A percentile compares a stretch with the other conserved stretches of the same genome.
These are phyloP conservation scores for Cerioporus squamosus DNA, from an alignment of 1,284 basidiomycete genomes.

Conservation along the genomic window DNA sequence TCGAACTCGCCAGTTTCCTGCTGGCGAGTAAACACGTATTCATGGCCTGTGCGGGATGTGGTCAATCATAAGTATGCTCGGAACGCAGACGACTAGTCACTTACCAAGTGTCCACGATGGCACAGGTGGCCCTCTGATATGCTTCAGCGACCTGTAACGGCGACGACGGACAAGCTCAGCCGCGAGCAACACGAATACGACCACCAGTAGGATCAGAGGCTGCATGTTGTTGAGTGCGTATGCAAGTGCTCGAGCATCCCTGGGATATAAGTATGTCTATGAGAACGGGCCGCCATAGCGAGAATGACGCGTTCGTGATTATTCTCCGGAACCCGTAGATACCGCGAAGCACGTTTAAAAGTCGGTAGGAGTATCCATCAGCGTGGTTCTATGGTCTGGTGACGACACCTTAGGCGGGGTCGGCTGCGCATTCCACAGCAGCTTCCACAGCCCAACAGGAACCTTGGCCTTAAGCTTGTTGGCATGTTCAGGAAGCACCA, in stretches of 20 bases:
- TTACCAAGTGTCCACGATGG: slow-evolving; percentile 8
- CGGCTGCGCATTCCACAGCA: not conserved
- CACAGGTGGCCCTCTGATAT: slow-evolving; percentile 14
- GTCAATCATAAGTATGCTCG: not conserved
- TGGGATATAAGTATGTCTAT: not conserved
- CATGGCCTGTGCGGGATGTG: slow-evolving; percentile 25
- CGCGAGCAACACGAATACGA: not conserved
- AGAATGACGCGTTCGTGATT: not conserved
- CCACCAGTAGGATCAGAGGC: not conserved
- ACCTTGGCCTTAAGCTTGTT: too few species aligned
- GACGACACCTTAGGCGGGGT: not conserved
- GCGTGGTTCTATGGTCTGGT: not conserved
- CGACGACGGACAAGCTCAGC: not conserved
- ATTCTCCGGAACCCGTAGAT: not conserved
- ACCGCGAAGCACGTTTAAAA: not conserved
- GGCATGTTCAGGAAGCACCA: too few species aligned
- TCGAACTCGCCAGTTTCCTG: slow-evolving; percentile 36
- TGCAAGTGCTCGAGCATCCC: too few species aligned
- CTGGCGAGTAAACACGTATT: slow-evolving; percentile 24
- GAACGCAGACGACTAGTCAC: not conserved
- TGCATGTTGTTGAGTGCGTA: not conserved
- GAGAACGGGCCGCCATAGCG: not conserved
- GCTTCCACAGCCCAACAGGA: too few species aligned
- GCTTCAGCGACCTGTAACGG: slow-evolving; percentile 1
- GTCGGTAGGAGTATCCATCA: not conserved